phyloP scores from a whole-genome alignment of 805 yeast genomes.

The Sugiyamaella chiloensis region DNA sequence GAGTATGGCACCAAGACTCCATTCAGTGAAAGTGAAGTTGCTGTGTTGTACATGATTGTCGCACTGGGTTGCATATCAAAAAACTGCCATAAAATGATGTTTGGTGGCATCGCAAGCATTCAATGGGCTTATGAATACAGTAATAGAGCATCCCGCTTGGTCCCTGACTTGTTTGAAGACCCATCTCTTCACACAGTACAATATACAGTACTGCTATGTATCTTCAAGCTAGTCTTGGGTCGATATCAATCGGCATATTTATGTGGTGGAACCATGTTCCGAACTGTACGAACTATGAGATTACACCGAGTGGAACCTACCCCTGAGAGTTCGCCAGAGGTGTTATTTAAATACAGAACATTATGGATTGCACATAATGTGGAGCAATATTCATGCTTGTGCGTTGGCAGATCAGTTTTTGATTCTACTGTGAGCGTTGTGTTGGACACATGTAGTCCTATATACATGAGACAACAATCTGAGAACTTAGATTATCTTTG shows the following conservation, averaged over 20 bases:
- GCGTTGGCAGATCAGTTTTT: conserved; percentile 9
- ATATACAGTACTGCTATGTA: conserved; percentile 10
- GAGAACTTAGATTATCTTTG: neutral
- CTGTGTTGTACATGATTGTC: conserved; percentile 14
- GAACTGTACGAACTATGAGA: conserved; percentile 12
- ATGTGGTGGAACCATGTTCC: conserved; percentile 11
- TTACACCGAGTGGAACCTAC: conserved; percentile 12
- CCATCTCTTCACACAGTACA: conserved; percentile 15
- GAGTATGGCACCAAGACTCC: conserved; percentile 13
- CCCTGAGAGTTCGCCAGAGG: conserved; percentile 4
- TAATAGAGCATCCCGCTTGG: conserved; percentile 10
- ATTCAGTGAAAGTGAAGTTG: conserved; percentile 9
- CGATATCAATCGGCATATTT: conserved; percentile 13
- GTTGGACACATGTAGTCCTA: neutral
- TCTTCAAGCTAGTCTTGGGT: conserved; percentile 13
- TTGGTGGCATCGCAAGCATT: conserved; percentile 15
- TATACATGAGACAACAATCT: neutral
- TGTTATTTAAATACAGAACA: conserved; percentile 11
- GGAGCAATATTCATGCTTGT: conserved; percentile 15
- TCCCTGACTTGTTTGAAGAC: conserved; percentile 16
- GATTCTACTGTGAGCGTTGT: neutral
- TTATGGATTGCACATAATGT: conserved; percentile 8
- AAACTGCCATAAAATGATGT: conserved; percentile 7
- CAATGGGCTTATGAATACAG: conserved; percentile 20
- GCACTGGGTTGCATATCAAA: conserved; percentile 19